Base-by-base conservation (phyloP, 2,329 filamentous ascomycete genomes). In the Thermothelomyces thermophilus region DNA sequence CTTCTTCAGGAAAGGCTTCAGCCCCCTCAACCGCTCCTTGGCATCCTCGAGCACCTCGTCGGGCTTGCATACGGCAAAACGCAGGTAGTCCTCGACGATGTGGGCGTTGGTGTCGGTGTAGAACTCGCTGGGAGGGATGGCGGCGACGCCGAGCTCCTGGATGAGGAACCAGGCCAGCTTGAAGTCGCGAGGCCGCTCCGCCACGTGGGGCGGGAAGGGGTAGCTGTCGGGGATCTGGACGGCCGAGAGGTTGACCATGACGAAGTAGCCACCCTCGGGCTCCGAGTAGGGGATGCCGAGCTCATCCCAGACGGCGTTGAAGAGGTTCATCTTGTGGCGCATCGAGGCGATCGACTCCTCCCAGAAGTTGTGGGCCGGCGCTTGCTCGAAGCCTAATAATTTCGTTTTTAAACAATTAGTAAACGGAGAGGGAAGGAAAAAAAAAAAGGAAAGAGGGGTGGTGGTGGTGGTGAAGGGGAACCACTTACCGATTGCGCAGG, bases 151-250 rank as follows among this genome's bases (percentile, higher is more conserved):
- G 17, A 98, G 75, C 72, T 98, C 91, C 66, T 90, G 90, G 69
- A 98, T 98, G 61, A 96, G 71, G 72, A 97, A 97, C 91, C 91
- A 98, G 31, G 83, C 82, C 41, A 98, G 79, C 74, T 95, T 88
- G 72, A 97, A 98, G 67, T 98, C 93, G 26, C 93, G 77, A 20
- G 93, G 89, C 1, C 93, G 80, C 62, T 76, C 83, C 13, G 86
- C 87, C 31, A 98, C 91, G 64, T 96, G 89, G 1, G 84, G 75
- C 24, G 93, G 93, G 74, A 97, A 97, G 0, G 84, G 79, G 67
- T 97, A 98, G 64, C 83, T 83, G 4, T 76, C 77, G 0, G 93
- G 93, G 5, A 98, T 66, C 65, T 86, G 82, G 50, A 98, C 88
- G 65, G 91, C 90, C 50, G 80, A 75, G 76, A 97, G 84, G 72